Evolutionary conservation across 371 early-diverging fungal species (phyloP).

Genomic region (Cladochytrium tenue): DNA sequence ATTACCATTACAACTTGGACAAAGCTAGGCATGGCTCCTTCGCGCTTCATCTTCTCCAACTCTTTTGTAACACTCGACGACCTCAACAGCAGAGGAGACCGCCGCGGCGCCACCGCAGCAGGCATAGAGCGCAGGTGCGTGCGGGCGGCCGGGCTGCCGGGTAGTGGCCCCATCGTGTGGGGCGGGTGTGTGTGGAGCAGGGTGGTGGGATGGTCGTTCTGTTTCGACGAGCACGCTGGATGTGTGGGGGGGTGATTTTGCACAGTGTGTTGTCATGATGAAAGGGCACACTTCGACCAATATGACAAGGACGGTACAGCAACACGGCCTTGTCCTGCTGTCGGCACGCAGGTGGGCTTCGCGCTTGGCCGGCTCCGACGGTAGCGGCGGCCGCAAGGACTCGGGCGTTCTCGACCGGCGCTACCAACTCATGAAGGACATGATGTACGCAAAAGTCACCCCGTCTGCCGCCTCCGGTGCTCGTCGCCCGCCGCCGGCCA

Average conservation of each 20-base stretch:
- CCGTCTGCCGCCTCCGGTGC: background rate
- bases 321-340: no score
- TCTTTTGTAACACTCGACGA: conserved; percentile 28
- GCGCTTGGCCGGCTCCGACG: no score
- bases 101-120: background rate
- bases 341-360: no score
- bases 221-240: no score
- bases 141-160: no score
- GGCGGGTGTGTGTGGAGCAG: no score
- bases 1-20: conserved; percentile 13
- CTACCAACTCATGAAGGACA: background rate
- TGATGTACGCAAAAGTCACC: background rate
- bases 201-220: no score
- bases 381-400: background rate
- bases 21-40: conserved; percentile 15
- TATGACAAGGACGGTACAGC: no score
- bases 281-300: no score
- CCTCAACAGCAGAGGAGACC: background rate
- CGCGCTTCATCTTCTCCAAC: conserved; percentile 35
- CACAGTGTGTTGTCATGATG: no score
- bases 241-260: no score
- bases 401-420: background rate
- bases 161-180: no score
- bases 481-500: background rate
- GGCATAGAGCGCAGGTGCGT: background rate